These are phyloP conservation scores for Capsaspora owczarzaki DNA, from an alignment of 78 protist genomes.

Conservation along the genomic window DNA sequence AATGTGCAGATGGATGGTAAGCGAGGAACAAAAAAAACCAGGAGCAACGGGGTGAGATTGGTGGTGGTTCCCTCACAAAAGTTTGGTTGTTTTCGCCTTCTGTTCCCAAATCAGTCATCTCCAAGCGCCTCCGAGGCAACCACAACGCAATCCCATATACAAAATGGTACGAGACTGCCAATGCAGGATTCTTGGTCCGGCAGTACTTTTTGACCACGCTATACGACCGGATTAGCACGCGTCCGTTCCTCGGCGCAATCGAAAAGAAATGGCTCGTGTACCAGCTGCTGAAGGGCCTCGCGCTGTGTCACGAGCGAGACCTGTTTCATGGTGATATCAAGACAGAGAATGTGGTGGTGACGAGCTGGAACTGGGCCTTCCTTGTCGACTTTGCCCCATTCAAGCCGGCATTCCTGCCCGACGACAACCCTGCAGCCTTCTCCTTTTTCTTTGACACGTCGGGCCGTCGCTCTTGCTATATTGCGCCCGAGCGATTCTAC, in stretches of 20 bases:
- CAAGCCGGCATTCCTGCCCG: constrained; percentile 58
- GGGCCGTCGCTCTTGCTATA: constrained; percentile 68
- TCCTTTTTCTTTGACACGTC: constrained; percentile 77
- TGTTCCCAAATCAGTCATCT: too few relatives aligned
- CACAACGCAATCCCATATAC: too few relatives aligned
- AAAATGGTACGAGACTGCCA: neutral
- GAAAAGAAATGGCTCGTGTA: constrained; percentile 76
- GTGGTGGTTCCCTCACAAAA: too few relatives aligned
- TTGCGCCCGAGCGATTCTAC: constrained; percentile 86
- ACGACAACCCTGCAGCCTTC: constrained; percentile 82
- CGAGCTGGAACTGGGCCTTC: constrained; percentile 66
- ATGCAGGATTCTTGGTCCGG: constrained; percentile 66
- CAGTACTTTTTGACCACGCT: constrained; percentile 51
- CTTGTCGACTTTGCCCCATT: constrained; percentile 60
- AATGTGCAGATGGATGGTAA: too few relatives aligned
- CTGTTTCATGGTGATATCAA: constrained; percentile 62
- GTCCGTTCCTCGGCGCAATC: constrained; percentile 58
- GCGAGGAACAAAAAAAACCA: too few relatives aligned
- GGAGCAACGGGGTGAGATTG: too few relatives aligned
- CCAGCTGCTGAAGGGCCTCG: constrained; percentile 70
- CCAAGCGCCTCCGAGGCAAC: too few relatives aligned
- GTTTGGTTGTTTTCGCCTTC: too few relatives aligned
- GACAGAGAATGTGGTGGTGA: constrained; percentile 69
- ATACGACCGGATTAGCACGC: constrained; percentile 61
- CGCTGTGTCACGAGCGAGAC: constrained; percentile 25